Base-by-base conservation (phyloP, 257 asterid genomes). In the Voacanga thouarsii region DNA sequence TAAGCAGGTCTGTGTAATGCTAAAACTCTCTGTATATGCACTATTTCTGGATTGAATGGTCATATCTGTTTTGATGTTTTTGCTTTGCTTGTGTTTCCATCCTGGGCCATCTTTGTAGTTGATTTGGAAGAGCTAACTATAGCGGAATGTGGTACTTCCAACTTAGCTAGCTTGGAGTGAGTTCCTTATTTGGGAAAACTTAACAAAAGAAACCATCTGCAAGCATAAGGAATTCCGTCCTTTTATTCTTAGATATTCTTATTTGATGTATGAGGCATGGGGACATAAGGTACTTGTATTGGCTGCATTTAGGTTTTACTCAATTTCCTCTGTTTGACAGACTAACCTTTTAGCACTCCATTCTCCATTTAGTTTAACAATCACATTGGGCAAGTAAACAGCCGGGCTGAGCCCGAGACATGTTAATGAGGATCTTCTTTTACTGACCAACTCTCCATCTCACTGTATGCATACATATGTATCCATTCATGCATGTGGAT, bases 1-100 rank as follows among this genome's bases (percentile, higher is more conserved):
- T 83, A 61, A 83, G 78, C 86, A 86, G 86, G 89, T 81, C 12
- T 19, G 43, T 16, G 33, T 49, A 30, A 37, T 45, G 16, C 45
- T 37, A 19, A 30, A 30, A 33, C 47, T 65, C 7, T 14, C 0
- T 59, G 16, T 26, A 24, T 0, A 59, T 33, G 37, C 9, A n/a
- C 71, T 65, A 33, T 65, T 63, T 33, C 49, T 16, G 15, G 37
- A 64, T 64, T 30, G 44, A 24, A 12, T 10, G 51, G 23, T 71
- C 33, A 26, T 24, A 49, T 64, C 78, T 64, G 56, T 23, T 44
- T 64, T 43, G 23, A 41, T 6, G 33, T 39, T 15, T 37, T n/a
- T n/a, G 18, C 1, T 50, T 47, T 41, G 24, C 43, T 56, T 21
- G 6, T 61, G 6, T 65, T 14, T 30, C 47, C 21, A 16, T 79